These are phyloP conservation scores for Erodium chrysanthum DNA, from an alignment of 441 rosid genomes.

Conservation along the genomic window DNA sequence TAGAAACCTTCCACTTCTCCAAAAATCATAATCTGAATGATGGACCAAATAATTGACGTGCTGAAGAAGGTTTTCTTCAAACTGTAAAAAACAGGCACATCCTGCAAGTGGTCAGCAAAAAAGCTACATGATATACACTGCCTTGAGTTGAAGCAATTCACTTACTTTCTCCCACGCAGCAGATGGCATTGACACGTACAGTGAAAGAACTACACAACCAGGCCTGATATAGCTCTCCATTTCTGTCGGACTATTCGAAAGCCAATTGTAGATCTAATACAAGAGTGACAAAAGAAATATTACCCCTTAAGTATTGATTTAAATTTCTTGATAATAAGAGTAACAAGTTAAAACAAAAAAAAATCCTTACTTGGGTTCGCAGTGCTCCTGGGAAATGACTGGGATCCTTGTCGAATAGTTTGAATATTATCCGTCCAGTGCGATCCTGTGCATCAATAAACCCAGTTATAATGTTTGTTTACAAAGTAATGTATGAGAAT, in stretches of 20 bases:
- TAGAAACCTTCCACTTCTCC: constrained; percentile 67
- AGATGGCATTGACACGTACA: constrained; percentile 64
- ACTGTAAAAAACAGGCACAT: constrained; percentile 33
- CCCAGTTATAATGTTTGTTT: not conserved
- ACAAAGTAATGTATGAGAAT: not conserved
- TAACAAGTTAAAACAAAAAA: constrained; percentile 11
- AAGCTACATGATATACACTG: constrained; percentile 6
- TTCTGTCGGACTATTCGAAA: constrained; percentile 75
- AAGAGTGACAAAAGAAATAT: constrained; percentile 12
- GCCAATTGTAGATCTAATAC: constrained; percentile 75
- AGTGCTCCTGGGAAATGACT: constrained; percentile 72
- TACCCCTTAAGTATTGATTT: not conserved
- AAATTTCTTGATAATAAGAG: not conserved
- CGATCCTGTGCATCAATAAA: constrained; percentile 44
- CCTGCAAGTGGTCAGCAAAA: constrained; percentile 28
- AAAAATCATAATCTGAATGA: constrained; percentile 47
- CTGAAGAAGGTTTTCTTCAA: constrained; percentile 51
- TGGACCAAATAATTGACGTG: constrained; percentile 44
- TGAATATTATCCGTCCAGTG: constrained; percentile 66
- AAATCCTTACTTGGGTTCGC: constrained; percentile 51
- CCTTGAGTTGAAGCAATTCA: constrained; percentile 12
- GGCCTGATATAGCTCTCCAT: constrained; percentile 97
- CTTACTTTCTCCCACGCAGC: constrained; percentile 71
- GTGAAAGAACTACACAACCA: constrained; percentile 73
- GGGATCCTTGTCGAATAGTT: constrained; percentile 78